phyloP scores from a whole-genome alignment of 768 basidiomycete genomes.

The Floccularia luteovirens region DNA sequence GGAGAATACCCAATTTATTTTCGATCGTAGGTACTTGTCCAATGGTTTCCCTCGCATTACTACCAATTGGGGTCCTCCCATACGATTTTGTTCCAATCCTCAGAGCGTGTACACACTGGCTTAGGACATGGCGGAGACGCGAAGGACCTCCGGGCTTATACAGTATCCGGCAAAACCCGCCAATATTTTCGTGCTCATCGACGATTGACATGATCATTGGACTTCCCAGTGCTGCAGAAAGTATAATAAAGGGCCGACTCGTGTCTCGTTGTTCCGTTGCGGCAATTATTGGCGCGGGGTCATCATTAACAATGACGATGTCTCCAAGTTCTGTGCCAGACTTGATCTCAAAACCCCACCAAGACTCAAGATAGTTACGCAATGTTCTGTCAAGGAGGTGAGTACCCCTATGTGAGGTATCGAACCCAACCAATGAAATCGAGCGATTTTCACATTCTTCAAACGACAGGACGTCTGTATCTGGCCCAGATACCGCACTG shows the following conservation, averaged over 20 bases:
- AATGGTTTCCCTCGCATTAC: background rate
- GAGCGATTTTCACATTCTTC: constrained; percentile 33
- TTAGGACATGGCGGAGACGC: constrained; percentile 58
- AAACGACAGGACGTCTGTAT: constrained; percentile 38
- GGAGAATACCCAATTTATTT: constrained; percentile 1
- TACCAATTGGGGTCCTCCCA: constrained; percentile 9
- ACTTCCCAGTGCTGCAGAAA: constrained; percentile 66
- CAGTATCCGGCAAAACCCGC: constrained; percentile 83
- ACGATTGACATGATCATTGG: constrained; percentile 53
- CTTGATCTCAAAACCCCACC: constrained; percentile 66
- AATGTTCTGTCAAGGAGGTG: constrained; percentile 60
- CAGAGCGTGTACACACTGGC: constrained; percentile 50
- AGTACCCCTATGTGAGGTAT: constrained; percentile 52
- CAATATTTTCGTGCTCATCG: constrained; percentile 67
- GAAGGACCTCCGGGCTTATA: constrained; percentile 88
- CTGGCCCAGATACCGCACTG: constrained; percentile 18
- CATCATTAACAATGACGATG: constrained; percentile 79
- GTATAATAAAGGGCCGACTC: constrained; percentile 62
- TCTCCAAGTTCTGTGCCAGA: constrained; percentile 43
- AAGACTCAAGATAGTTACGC: constrained; percentile 55
- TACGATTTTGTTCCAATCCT: constrained; percentile 35
- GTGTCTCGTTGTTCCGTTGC: constrained; percentile 53
- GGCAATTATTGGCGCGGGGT: constrained; percentile 45
- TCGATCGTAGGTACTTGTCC: background rate
- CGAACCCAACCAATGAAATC: constrained; percentile 71